Evolutionary conservation across 148 eudicot genomes (phyloP).

Genomic region (Vaccinium corymbosum): DNA sequence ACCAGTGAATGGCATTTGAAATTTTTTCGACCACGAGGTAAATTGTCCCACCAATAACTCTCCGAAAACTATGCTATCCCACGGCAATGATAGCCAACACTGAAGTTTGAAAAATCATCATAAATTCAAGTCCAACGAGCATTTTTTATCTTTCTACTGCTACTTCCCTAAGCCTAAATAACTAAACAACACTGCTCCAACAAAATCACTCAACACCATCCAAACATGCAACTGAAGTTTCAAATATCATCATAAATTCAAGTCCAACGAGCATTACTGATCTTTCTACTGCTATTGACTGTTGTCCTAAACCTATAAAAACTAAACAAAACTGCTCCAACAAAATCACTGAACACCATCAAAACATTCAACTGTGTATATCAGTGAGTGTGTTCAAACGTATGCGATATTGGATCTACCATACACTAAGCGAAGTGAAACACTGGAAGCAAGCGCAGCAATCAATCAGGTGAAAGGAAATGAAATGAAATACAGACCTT

Average conservation of each 20-base stretch:
- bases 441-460: too few species aligned
- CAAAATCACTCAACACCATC: background rate
- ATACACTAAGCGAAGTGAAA: too few species aligned
- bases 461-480: background rate
- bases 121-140: background rate
- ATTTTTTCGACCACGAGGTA: background rate
- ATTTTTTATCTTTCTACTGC: background rate
- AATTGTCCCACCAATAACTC: background rate
- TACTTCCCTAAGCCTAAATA: background rate
- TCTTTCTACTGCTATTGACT: background rate
- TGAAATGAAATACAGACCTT: slow-evolving; percentile 28
- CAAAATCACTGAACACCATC: background rate
- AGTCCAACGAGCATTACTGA: background rate
- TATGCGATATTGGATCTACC: too few species aligned
- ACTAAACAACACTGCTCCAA: background rate
- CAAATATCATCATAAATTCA: background rate
- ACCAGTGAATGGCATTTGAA: background rate
- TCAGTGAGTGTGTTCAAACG: too few species aligned
- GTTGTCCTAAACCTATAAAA: background rate
- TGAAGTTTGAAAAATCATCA: background rate
- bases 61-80: background rate
- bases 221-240: too few species aligned
- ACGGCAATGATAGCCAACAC: too few species aligned
- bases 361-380: too few species aligned
- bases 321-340: background rate